These are phyloP conservation scores for Diplocarpon rosae DNA, from an alignment of 2,329 filamentous ascomycete genomes.

Conservation along the genomic window DNA sequence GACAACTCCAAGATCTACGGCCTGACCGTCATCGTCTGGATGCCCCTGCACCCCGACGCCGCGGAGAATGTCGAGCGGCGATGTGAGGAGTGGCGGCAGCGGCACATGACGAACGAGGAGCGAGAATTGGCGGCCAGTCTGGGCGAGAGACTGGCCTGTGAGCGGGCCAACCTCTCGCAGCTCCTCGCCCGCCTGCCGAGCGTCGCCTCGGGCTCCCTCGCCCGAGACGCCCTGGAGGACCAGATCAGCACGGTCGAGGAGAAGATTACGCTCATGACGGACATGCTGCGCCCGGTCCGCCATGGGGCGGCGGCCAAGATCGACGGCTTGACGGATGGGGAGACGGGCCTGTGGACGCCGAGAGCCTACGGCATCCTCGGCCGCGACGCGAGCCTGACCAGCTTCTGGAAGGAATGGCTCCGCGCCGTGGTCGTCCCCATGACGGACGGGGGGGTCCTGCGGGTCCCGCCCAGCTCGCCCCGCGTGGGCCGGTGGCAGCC, in stretches of 20 bases:
- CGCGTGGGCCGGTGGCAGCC: slow-evolving; percentile 92
- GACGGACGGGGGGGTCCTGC: slow-evolving; percentile 73
- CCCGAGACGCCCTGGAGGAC: slow-evolving; percentile 77
- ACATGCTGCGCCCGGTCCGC: slow-evolving; percentile 81
- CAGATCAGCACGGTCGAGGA: slow-evolving; percentile 94
- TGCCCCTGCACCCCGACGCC: slow-evolving; percentile 68
- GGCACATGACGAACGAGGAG: slow-evolving; percentile 83
- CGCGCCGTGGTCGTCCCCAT: slow-evolving; percentile 90
- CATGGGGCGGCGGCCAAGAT: slow-evolving; percentile 96
- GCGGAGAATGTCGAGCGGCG: slow-evolving; percentile 74
- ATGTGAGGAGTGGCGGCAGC: slow-evolving; percentile 76
- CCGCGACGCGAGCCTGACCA: slow-evolving; percentile 68
- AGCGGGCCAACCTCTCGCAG: slow-evolving; percentile 82
- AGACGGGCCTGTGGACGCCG: slow-evolving; percentile 92
- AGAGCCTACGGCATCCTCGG: slow-evolving; percentile 88
- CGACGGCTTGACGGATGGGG: slow-evolving; percentile 87
- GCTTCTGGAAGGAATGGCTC: slow-evolving; percentile 98
- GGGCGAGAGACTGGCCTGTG: slow-evolving; percentile 74
- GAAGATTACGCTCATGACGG: slow-evolving; percentile 94
- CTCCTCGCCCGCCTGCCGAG: slow-evolving; percentile 74
- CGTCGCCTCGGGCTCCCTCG: slow-evolving; percentile 67
- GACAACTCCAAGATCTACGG: slow-evolving; percentile 89
- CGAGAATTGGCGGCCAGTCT: slow-evolving; percentile 85
- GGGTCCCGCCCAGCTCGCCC: slow-evolving; percentile 80
- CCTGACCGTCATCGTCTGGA: slow-evolving; percentile 87